These are phyloP conservation scores for Leavenworthia alabamica DNA, from an alignment of 345 rosid genomes.

Conservation along the genomic window DNA sequence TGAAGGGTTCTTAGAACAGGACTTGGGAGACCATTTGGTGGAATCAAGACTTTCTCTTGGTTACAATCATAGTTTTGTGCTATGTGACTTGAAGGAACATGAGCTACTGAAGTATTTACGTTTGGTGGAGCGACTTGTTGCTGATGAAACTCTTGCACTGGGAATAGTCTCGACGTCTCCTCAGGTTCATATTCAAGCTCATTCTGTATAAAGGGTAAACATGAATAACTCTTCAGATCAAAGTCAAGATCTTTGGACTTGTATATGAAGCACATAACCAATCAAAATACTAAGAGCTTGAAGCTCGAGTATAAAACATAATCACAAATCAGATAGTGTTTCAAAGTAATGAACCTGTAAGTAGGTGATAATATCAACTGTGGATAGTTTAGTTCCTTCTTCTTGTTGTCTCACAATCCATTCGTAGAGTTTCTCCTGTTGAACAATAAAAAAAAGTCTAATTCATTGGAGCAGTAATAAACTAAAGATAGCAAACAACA, in stretches of 20 bases:
- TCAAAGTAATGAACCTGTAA: constrained; percentile 49
- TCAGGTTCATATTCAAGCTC: constrained; percentile 64
- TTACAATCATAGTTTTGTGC: constrained; percentile 33
- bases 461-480: background rate
- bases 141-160: constrained; percentile 41
- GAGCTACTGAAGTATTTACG: constrained; percentile 21
- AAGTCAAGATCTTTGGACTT: background rate
- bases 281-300: too few species aligned
- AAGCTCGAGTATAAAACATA: background rate
- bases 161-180: constrained; percentile 43
- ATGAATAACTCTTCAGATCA: background rate
- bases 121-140: constrained; percentile 32
- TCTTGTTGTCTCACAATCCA: constrained; percentile 77
- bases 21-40: constrained; percentile 48
- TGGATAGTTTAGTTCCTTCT: constrained; percentile 58
- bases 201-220: constrained; percentile 39
- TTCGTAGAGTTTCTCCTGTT: constrained; percentile 70
- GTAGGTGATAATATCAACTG: constrained; percentile 51
- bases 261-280: too few species aligned
- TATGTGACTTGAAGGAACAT: constrained; percentile 37
- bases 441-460: background rate
- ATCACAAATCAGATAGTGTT: background rate
- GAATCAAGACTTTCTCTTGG: constrained; percentile 41
- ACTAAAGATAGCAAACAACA: background rate
- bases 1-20: constrained; percentile 69